Evolutionary conservation across 305 asterid genomes (phyloP).

Genomic region (Fraxinus albicans): DNA sequence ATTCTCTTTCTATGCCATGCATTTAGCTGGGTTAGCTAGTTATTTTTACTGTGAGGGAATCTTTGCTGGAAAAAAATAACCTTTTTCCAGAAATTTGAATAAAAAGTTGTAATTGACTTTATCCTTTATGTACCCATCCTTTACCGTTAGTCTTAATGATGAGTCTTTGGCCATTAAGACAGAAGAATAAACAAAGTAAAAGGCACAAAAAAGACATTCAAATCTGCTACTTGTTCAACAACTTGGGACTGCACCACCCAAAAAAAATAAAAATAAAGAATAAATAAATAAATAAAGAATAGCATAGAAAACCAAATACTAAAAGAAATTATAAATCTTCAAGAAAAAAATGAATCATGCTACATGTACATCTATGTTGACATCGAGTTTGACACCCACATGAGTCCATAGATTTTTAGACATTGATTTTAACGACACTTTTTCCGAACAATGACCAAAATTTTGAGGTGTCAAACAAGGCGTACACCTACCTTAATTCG

Average conservation of each 20-base stretch:
- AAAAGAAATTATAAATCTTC: not conserved
- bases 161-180: conserved; percentile 31
- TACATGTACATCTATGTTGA: too few species aligned
- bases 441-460: too few species aligned
- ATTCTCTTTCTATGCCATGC: conserved; percentile 35
- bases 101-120: conserved; percentile 32
- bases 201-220: conserved; percentile 26
- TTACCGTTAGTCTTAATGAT: conserved; percentile 32
- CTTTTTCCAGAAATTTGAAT: conserved; percentile 25
- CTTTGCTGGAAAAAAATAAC: conserved; percentile 20
- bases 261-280: not conserved
- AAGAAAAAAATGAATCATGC: not conserved
- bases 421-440: too few species aligned
- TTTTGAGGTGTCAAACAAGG: too few species aligned
- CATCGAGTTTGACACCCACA: too few species aligned
- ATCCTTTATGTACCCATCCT: conserved; percentile 20
- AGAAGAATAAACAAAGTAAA: conserved; percentile 23
- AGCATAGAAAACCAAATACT: not conserved
- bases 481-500: too few species aligned
- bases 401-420: too few species aligned
- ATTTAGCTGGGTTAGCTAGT: not conserved
- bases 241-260: not conserved
- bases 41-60: conserved; percentile 18
- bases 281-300: not conserved
- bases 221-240: not conserved